phyloP scores from a whole-genome alignment of 805 yeast species.

The Monosporozyma unispora region DNA sequence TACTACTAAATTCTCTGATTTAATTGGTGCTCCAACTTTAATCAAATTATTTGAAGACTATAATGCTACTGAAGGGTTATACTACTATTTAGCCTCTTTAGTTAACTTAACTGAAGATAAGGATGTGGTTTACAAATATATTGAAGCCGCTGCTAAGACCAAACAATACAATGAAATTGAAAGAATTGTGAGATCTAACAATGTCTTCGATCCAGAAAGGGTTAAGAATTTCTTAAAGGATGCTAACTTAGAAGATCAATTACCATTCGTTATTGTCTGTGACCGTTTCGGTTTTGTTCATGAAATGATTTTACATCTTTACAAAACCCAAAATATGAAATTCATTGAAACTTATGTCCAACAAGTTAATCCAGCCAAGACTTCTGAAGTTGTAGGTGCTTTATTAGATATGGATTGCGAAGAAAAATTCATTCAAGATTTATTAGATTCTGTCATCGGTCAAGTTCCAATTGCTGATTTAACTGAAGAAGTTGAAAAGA shows the following conservation, averaged over 20 bases:
- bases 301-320: constrained; percentile 84
- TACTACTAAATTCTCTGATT: constrained; percentile 91
- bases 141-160: constrained; percentile 84
- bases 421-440: constrained; percentile 71
- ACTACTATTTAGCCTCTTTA: constrained; percentile 85
- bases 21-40: constrained; percentile 76
- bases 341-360: constrained; percentile 97
- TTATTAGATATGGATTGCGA: constrained; percentile 96
- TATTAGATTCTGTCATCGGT: constrained; percentile 80
- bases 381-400: constrained; percentile 96
- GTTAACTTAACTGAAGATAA: constrained; percentile 91
- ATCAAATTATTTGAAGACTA: constrained; percentile 90
- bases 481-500: constrained; percentile 90
- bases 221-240: constrained; percentile 96
- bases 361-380: constrained; percentile 90
- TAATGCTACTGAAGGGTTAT: constrained; percentile 86
- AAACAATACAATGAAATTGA: constrained; percentile 92
- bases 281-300: constrained; percentile 88
- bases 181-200: constrained; percentile 89
- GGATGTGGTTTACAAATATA: constrained; percentile 91
- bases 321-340: constrained; percentile 92
- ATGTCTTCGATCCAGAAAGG: constrained; percentile 91
- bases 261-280: constrained; percentile 93
- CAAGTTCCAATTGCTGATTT: constrained; percentile 87
- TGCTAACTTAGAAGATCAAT: constrained; percentile 85